Evolutionary conservation across 2,329 filamentous ascomycete species (phyloP).

Genomic region (Thermothelomyces thermophilus): DNA sequence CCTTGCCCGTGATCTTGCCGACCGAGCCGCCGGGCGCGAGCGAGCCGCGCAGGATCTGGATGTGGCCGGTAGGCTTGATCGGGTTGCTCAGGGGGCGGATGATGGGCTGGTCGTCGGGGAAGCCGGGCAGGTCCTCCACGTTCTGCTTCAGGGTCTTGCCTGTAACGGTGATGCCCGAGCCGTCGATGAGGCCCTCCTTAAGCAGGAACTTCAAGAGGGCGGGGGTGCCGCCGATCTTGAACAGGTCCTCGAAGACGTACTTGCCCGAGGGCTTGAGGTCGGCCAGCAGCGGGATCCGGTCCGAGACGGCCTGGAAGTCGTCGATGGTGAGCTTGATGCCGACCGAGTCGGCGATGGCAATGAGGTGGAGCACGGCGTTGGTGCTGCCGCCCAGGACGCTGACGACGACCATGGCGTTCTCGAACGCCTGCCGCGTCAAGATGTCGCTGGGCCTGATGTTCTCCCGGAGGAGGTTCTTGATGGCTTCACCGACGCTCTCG

Average conservation of each 20-base stretch:
- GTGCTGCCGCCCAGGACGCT: conserved; percentile 80
- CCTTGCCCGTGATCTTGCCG: conserved; percentile 91
- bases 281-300: conserved; percentile 72
- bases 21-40: conserved; percentile 82
- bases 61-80: conserved; percentile 80
- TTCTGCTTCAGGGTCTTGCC: conserved; percentile 88
- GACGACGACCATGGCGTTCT: conserved; percentile 78
- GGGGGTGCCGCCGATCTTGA: conserved; percentile 81
- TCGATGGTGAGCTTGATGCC: conserved; percentile 78
- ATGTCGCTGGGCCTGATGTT: conserved; percentile 74
- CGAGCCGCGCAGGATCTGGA: conserved; percentile 81
- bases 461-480: conserved; percentile 67
- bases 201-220: conserved; percentile 83
- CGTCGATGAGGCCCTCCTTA: conserved; percentile 74
- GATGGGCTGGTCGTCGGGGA: conserved; percentile 71
- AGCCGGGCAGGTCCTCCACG: conserved; percentile 65
- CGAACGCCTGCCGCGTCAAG: conserved; percentile 72
- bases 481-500: conserved; percentile 61
- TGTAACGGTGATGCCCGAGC: conserved; percentile 74
- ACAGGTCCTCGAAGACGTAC: conserved; percentile 78
- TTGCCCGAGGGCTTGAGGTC: conserved; percentile 82
- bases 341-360: conserved; percentile 75
- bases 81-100: conserved; percentile 76
- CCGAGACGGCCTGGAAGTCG: conserved; percentile 77
- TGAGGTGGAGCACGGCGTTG: conserved; percentile 77